phyloP scores from a whole-genome alignment of 2,329 filamentous ascomycete genomes.

The Colletotrichum plurivorum region DNA sequence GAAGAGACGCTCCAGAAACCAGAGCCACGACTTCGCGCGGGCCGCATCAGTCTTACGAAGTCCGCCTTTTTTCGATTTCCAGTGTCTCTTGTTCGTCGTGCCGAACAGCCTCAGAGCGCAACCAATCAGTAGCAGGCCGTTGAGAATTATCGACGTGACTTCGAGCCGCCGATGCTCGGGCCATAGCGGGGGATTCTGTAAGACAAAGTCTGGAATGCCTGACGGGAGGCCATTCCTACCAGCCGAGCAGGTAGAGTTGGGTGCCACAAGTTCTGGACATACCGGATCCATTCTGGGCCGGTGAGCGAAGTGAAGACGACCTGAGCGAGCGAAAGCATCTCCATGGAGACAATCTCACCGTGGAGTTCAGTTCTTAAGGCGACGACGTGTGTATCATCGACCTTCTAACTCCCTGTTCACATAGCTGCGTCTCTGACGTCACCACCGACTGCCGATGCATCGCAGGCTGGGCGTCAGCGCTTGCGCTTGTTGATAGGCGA shows the following conservation, averaged over 20 bases:
- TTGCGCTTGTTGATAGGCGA: not conserved
- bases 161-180: not conserved
- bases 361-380: not conserved
- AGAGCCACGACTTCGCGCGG: constrained; percentile 2
- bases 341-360: too few species aligned
- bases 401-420: not conserved
- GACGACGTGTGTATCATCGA: not conserved
- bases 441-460: not conserved
- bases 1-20: not conserved
- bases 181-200: not conserved
- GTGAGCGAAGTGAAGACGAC: too few species aligned
- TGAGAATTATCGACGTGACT: not conserved
- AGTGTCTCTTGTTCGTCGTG: not conserved
- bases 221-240: not conserved
- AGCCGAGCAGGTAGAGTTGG: not conserved
- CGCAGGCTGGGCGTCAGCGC: not conserved
- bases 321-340: too few species aligned
- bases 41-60: not conserved
- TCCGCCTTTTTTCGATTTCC: not conserved
- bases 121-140: not conserved
- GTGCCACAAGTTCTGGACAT: not conserved
- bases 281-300: too few species aligned
- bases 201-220: not conserved
- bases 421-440: not conserved
- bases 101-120: not conserved